Conservation (phyloP, 495 filamentous ascomycete species). For the Talaromyces proteolyticus region DNA sequence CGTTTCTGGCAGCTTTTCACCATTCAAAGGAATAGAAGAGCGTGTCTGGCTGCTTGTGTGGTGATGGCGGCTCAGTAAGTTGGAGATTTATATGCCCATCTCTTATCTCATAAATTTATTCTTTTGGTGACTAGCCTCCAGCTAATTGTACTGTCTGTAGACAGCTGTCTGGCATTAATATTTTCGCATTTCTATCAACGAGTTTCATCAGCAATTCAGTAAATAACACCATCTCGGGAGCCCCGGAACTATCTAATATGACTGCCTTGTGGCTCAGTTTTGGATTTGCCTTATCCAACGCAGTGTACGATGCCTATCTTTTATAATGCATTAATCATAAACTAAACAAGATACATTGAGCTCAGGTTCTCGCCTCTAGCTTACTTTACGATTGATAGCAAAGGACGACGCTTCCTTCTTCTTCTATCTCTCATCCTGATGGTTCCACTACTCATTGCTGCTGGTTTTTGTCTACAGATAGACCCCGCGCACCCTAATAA, state of each 20-base stretch:
- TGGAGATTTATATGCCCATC: too few relatives aligned
- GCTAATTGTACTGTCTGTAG: not conserved
- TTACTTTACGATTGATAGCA: constrained; percentile 15
- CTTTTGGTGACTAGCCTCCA: too few relatives aligned
- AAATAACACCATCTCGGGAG: not conserved
- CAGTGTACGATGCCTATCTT: too few relatives aligned
- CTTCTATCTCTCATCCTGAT: constrained; percentile 11
- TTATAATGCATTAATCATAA: too few relatives aligned
- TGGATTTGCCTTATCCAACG: constrained; percentile 13
- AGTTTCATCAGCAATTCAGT: constrained; percentile 2
- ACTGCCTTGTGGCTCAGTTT: constrained; percentile 7
- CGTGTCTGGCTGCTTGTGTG: constrained; percentile 6
- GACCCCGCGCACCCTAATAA: constrained; percentile 1
- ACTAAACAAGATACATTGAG: not conserved
- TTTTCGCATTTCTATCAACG: constrained; percentile 10
- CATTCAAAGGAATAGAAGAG: constrained; percentile 7
- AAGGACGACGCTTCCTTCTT: constrained; percentile 13
- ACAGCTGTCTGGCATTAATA: constrained; percentile 12
- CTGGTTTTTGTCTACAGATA: constrained; percentile 9
- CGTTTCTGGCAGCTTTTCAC: constrained; percentile 10
- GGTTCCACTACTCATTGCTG: constrained; percentile 12
- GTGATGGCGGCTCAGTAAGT: constrained; percentile 12
- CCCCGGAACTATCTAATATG: not conserved
- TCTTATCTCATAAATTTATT: not conserved
- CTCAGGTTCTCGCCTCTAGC: constrained; percentile 13